These are phyloP conservation scores for Borealophlyctis nickersoniae DNA, from an alignment of 192 early-diverging fungal genomes.

Conservation along the genomic window DNA sequence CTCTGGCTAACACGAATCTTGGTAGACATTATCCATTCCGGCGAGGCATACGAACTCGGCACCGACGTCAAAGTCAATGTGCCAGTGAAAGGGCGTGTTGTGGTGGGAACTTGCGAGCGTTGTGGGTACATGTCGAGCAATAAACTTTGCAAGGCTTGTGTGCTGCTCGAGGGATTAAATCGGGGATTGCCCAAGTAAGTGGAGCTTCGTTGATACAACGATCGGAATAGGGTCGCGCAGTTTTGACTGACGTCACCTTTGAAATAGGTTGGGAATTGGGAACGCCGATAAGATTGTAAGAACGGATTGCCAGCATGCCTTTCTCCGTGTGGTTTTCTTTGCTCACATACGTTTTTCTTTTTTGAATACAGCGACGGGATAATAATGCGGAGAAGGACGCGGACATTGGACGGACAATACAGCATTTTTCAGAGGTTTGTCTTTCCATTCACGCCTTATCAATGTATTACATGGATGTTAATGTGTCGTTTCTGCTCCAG, in stretches of 20 bases:
- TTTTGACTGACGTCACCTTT: no score
- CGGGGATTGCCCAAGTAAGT: constrained; percentile 70
- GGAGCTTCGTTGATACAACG: no score
- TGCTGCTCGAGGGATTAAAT: constrained; percentile 89
- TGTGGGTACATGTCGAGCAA: constrained; percentile 96
- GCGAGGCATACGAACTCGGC: constrained; percentile 69
- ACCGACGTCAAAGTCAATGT: constrained; percentile 31
- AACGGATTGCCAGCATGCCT: not conserved
- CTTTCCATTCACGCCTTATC: not conserved
- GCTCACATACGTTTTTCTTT: not conserved
- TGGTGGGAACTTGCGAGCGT: constrained; percentile 64
- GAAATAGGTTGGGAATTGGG: constrained; percentile 30
- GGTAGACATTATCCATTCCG: constrained; percentile 89
- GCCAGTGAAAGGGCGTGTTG: constrained; percentile 23
- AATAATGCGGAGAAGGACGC: not conserved
- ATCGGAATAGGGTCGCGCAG: no score
- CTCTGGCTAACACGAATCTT: constrained; percentile 4
- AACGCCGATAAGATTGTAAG: constrained; percentile 28
- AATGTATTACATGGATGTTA: not conserved
- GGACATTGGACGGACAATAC: not conserved
- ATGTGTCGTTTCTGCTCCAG: not conserved
- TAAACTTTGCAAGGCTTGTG: constrained; percentile 90
- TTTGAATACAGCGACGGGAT: not conserved
- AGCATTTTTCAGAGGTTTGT: not conserved
- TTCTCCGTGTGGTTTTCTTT: not conserved